Base-by-base conservation (phyloP, 1,284 basidiomycete species). In the Cryptococcus sp. region DNA sequence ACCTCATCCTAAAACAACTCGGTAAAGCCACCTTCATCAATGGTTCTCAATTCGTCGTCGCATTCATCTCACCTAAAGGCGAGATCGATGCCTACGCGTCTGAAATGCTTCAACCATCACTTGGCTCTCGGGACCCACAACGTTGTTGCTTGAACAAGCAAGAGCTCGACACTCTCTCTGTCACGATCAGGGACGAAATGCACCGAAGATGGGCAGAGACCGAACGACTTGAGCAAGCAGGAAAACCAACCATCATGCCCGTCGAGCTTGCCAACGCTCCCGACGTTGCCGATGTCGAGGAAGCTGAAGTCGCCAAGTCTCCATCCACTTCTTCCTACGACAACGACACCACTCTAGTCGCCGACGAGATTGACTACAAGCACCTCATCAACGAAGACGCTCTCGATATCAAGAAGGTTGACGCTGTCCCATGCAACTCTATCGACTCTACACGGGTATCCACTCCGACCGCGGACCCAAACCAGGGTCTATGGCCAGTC, bases 11-110 rank as follows among this genome's bases (percentile, higher is more conserved):
- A 1, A 75, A 78, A 28, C 70, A 76, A 0, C 73, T 80, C 16
- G 79, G 79, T 55, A 73, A 74, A 59, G 68, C 73, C 11, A 72
- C 73, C 2, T 74, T 74, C 64, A 78, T 79, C 72, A 80, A 80
- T 61, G 79, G 79, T 16, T 75, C 72, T 19, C 79, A 80, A 55
- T 81, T 79, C 63, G 77, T 79, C 50, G 77, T 81, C 54, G 64
- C 79, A 48, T 78, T 76, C 70, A 77, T 81, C 50, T 76, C 74
- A 2, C 77, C 79, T 11, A 72, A 76, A 32, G 79, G 78, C 7
- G 76, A 79, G 54, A 75, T 78, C n/a, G 79, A 81, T 60, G 75
- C 76, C 22, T 80, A 78, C 60, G 79, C 79, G 14, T 77, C 74
- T 51, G 78, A 79, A 52, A 57, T 67, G 28, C 54, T 69, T 19